Base-by-base conservation (phyloP, 331 rosid species). In the Telfairia occidentalis region DNA sequence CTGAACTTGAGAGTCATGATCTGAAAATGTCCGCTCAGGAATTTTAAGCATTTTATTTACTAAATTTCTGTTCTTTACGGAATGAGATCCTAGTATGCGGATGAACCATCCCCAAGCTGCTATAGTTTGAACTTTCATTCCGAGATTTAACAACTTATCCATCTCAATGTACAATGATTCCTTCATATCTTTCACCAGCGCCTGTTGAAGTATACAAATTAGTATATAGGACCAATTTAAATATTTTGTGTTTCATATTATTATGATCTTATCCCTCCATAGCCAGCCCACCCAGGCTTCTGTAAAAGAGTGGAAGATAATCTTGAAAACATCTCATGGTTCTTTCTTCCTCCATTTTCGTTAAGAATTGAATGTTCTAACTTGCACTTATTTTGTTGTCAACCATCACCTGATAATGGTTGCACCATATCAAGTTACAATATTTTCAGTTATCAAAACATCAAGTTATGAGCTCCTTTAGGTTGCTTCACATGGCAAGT, bases 51-150 rank as follows among this genome's bases (percentile, higher is more conserved):
- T 85, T 34, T 87, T 89, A 84, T 92, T 87, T 72, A 86, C 77
- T 78, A 87, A 85, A 73, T 81, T 84, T 64, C 86, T 88, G 77
- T 83, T 85, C 86, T 87, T 92, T 83, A 80, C 71, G 71, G 92
- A 91, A 72, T 83, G 83, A 78, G 86, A 83, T 69, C 97, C 97
- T 52, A 90, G 84, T 74, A 92, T 77, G 70, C 78, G 84, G 83
- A 90, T 82, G 86, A 87, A 92, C 96, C 96, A 92, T 60, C 97
- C 90, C 97, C 98, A 92, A 83, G 97, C 96, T 65, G 61, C 89
- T 84, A 89, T 82, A 46, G 91, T 76, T 71, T 82, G 90, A 86
- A 86, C 80, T 87, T 86, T 89, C 89, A 84, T 85, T 42, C 96
- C 93, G 24, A 71, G 82, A 63, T 82, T 86, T 26, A 90, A 85